A percentile compares a stretch with the other conserved stretches of the same genome.
Conservation (phyloP, 2,329 filamentous ascomycete species). For the Dactylellina leptospora region DNA sequence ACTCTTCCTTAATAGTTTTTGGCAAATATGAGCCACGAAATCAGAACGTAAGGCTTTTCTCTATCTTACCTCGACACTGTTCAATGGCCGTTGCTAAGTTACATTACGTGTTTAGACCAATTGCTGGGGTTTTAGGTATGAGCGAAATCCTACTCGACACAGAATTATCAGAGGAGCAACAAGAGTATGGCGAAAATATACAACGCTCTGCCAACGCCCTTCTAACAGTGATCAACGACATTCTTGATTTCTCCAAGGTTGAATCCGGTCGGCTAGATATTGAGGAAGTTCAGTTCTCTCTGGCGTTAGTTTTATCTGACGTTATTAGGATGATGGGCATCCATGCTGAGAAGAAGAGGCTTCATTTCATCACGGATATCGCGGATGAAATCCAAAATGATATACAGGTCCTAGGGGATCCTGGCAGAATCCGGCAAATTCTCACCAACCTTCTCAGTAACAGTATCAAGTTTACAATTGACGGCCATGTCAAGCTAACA, state of each 20-base stretch:
- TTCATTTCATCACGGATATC: slow-evolving; percentile 75
- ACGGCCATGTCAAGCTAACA: slow-evolving; percentile 73
- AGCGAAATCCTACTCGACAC: slow-evolving; percentile 76
- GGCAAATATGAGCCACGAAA: slow-evolving; percentile 83
- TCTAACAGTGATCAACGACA: slow-evolving; percentile 88
- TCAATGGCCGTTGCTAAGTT: not conserved
- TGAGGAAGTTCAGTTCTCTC: slow-evolving; percentile 80
- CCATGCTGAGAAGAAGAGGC: slow-evolving; percentile 79
- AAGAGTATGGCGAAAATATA: slow-evolving; percentile 79
- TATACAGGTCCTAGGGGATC: slow-evolving; percentile 79
- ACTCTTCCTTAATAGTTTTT: slow-evolving; percentile 60
- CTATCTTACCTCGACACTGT: not conserved
- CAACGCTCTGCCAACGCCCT: slow-evolving; percentile 81
- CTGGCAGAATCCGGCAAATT: slow-evolving; percentile 83
- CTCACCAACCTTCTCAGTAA: slow-evolving; percentile 81
- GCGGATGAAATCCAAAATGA: slow-evolving; percentile 68
- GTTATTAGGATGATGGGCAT: slow-evolving; percentile 89
- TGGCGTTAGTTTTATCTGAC: slow-evolving; percentile 77
- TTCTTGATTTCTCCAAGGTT: slow-evolving; percentile 87
- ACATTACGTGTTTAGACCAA: slow-evolving; percentile 65
- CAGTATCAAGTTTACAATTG: slow-evolving; percentile 77
- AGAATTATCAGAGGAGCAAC: slow-evolving; percentile 73
- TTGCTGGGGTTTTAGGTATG: slow-evolving; percentile 83
- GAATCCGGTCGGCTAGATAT: slow-evolving; percentile 80
- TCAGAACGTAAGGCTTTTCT: slow-evolving; percentile 59